Evolutionary conservation across 1,284 basidiomycete species (phyloP), one percentile per base, ranked within the genome.

Genomic region (Limonomyces culmigenus): DNA sequence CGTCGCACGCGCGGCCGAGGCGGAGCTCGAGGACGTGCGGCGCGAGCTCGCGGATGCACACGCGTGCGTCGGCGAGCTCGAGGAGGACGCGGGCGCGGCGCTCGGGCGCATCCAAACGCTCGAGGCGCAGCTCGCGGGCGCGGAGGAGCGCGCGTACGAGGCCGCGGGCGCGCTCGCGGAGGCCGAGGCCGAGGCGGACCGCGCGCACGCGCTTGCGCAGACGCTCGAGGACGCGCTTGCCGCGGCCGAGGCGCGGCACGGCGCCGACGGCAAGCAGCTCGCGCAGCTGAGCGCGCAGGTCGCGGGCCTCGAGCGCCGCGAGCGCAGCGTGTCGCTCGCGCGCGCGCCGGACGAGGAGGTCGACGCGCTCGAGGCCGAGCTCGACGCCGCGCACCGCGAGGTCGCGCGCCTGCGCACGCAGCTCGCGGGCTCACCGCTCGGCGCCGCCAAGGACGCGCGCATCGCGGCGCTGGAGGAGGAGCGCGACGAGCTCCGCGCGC

Each of bases 301-400:
- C 29, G 45, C 58, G 5, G 54, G 63, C 5, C 52, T 79, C 33
- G 74, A 83, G 45, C 68, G 72, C 29, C 56, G 59, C 21, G 70
- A 73, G 44, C 65, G 53, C 32, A 62, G 58, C 41, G 47, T 39
- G 23, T 49, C 50, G 42, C 43, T 51, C 19, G 47, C 52, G 11
- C 35, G 46, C 17, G 60, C 67, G 29, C 59, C 61, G 17, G 72
- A 76, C 29, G 58, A 64, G 13, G 74, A 77, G 39, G 51, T 59
- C 32, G 60, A 65, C 40, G 65, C 62, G 0, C 59, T 92, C 30
- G 83, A 91, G 50, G 62, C 65, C 4, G 80, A 89, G 42, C 65
- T 92, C 17, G 79, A 86, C 41, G 68, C 74, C 2, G 87, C 88
- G 0, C 67, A 85, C 49, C 71, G 63, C 46, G 85, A 91, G 51